Evolutionary conservation across 495 filamentous ascomycete genomes (phyloP).

Genomic region (Aspergillus kassunensis): DNA sequence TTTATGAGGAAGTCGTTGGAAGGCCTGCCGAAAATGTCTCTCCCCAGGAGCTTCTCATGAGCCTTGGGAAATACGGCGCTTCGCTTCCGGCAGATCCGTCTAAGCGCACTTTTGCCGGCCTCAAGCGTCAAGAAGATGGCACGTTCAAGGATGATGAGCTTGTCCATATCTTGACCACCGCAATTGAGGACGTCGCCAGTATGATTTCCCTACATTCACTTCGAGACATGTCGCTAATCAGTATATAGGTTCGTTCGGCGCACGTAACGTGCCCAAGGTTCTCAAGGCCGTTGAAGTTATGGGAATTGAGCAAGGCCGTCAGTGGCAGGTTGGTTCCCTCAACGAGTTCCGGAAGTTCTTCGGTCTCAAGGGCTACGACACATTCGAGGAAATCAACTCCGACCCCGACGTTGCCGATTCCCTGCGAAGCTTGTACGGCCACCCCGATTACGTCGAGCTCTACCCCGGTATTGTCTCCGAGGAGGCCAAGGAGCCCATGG

Average conservation of each 20-base stretch:
- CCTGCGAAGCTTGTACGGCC: conserved; percentile 44
- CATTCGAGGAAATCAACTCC: conserved; percentile 61
- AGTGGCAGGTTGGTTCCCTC: conserved; percentile 57
- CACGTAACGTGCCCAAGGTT: conserved; percentile 56
- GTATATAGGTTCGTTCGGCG: conserved; percentile 48
- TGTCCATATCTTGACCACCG: conserved; percentile 54
- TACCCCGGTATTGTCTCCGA: conserved; percentile 59
- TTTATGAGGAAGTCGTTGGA: conserved; percentile 52
- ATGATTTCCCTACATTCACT: not conserved
- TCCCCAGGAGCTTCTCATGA: conserved; percentile 48
- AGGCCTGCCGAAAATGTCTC: conserved; percentile 53
- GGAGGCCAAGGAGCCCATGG: conserved; percentile 49
- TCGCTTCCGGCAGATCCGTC: conserved; percentile 47
- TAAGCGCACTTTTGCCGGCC: conserved; percentile 54
- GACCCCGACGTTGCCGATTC: conserved; percentile 11
- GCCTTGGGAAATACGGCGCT: conserved; percentile 49
- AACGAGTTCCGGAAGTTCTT: conserved; percentile 65
- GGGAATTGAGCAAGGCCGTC: conserved; percentile 57
- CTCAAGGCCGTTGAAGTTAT: conserved; percentile 56
- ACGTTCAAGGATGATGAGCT: conserved; percentile 60
- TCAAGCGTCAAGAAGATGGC: conserved; percentile 53
- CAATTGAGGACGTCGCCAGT: conserved; percentile 59
- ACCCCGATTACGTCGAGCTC: conserved; percentile 61
- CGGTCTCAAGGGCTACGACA: conserved; percentile 51
- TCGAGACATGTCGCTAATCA: not conserved